Conservation (phyloP, 305 asterid genomes). For the Salvia sclarea region DNA sequence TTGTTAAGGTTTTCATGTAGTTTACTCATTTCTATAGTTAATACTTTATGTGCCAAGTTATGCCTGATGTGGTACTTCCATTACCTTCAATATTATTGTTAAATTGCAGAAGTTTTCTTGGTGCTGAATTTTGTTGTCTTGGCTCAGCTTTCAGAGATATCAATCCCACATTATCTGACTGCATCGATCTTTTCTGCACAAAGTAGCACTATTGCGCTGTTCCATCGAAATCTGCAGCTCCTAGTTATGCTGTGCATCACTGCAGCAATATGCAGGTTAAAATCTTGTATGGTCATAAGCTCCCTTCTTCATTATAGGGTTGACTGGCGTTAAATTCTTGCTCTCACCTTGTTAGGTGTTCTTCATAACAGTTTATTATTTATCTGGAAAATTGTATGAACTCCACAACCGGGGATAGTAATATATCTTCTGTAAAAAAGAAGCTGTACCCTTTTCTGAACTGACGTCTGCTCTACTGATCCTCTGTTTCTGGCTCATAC, state of each 20-base stretch:
- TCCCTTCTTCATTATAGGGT: conserved; percentile 45
- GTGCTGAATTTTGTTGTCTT: conserved; percentile 31
- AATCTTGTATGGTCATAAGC: conserved; percentile 62
- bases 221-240: conserved; percentile 71
- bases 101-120: conserved; percentile 2
- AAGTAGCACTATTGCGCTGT: conserved; percentile 62
- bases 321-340: conserved; percentile 16
- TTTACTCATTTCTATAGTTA: not conserved
- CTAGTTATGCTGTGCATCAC: conserved; percentile 62
- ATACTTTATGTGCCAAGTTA: not conserved
- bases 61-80: conserved; percentile 8
- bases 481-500: conserved; percentile 38
- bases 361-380: conserved; percentile 4
- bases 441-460: conserved; percentile 9
- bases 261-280: conserved; percentile 95
- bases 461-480: conserved; percentile 31
- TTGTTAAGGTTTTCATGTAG: conserved; percentile 11
- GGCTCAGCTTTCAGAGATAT: conserved; percentile 81
- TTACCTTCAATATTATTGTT: not conserved
- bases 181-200: conserved; percentile 92
- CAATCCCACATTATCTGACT: conserved; percentile 84
- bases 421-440: conserved; percentile 7
- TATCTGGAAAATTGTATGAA: not conserved
- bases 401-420: conserved; percentile 12
- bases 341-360: conserved; percentile 12